phyloP scores from a whole-genome alignment of 2,329 filamentous ascomycete genomes.

The Colletotrichum lupini region DNA sequence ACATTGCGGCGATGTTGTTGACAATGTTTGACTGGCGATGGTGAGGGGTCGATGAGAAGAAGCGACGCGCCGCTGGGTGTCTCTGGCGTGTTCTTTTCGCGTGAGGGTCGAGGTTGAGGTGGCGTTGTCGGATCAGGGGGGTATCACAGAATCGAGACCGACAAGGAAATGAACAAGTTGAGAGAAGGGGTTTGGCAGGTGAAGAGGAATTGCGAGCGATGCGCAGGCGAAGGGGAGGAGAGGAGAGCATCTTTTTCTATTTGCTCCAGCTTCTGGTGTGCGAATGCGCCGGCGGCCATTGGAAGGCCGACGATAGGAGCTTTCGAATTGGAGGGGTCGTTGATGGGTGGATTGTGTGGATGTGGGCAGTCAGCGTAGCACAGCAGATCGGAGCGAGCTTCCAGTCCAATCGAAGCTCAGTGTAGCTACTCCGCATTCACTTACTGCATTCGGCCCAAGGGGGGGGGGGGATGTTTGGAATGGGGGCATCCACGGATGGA shows the following conservation, averaged over 20 bases:
- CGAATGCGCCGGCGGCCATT: neutral
- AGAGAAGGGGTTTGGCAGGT: neutral
- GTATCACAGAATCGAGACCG: conserved; percentile 10
- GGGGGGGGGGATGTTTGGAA: no score
- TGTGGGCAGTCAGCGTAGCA: neutral
- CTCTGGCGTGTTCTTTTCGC: neutral
- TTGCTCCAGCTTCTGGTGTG: neutral
- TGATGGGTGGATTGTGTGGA: neutral
- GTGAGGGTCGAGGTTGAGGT: neutral
- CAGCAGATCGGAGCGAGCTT: neutral
- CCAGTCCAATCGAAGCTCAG: conserved; percentile 3
- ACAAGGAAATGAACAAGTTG: neutral
- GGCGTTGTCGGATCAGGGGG: neutral
- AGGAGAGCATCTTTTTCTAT: neutral
- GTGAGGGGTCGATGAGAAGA: conserved; percentile 2
- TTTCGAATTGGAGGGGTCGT: neutral
- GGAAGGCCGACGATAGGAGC: neutral
- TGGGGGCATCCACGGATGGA: no score
- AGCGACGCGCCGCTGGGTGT: neutral
- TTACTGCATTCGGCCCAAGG: neutral
- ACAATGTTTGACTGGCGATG: neutral
- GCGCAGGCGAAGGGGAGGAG: neutral
- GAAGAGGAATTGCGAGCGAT: neutral
- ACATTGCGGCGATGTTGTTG: conserved; percentile 10
- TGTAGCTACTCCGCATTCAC: conserved; percentile 17